Evolutionary conservation across 345 rosid genomes (phyloP), one percentile per base, ranked within the genome.

Genomic region (Kandelia obovata): DNA sequence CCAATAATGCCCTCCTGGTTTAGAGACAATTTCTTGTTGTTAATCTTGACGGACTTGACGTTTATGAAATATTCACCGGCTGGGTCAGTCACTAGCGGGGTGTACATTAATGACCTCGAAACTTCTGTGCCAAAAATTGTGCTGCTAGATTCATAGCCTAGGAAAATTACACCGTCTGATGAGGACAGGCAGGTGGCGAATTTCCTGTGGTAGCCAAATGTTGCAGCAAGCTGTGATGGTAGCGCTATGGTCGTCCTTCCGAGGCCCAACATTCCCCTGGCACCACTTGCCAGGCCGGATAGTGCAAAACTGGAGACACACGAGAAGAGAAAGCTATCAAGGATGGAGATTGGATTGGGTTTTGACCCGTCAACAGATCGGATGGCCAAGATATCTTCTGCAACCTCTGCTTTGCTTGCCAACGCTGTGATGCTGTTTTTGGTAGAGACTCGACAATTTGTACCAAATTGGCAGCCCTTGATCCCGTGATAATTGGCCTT

Each of bases 201-300:
- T 21, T 82, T 80, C 63, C 83, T 80, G 1, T 73, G 73, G 19
- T 70, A 61, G 52, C 81, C 79, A 6, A 75, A 67, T 19, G 67
- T 64, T 6, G 82, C 69, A 66, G 85, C 79, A 17, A 89, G 76
- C 69, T 90, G 97, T 0, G 91, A 83, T 2, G 90, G 85, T 15
- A 84, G 72, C 2, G 89, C 79, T 60, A 86, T 73, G 17, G 80
- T 83, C 64, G 79, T 79, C 68, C 68, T 86, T 61, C 96, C 92
- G 1, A 87, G 73, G 39, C 98, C 98, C 56, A 86, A n/a, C 68
- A 83, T 70, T 15, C 93, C 96, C 15, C 57, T 74, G 35, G 84
- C 82, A 2, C 81, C 88, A 21, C 66, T 68, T 2, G 93, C 80
- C 7, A 92, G 79, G 31, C 90, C 92, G 20, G 71, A 71, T 62